Evolutionary conservation across 176 grass and related monocot genomes (phyloP).

Genomic region (Phoenix roebelenii): DNA sequence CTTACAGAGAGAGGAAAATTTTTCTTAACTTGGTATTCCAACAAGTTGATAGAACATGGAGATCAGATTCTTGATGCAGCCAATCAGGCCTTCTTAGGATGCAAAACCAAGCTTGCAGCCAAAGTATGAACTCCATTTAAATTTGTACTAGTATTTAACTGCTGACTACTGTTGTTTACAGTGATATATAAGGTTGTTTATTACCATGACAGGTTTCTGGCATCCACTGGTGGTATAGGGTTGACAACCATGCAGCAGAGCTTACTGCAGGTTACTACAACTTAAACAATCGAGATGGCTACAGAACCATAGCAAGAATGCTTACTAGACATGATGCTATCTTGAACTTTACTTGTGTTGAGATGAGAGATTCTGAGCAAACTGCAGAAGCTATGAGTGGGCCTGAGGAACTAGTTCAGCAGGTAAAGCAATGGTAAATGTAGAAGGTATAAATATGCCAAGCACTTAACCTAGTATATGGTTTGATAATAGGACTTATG

Average conservation of each 20-base stretch:
- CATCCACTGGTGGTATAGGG: slow-evolving; percentile 85
- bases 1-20: slow-evolving; percentile 52
- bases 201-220: slow-evolving; percentile 43
- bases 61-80: slow-evolving; percentile 72
- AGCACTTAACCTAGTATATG: background rate
- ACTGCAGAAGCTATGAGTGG: slow-evolving; percentile 39
- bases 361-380: slow-evolving; percentile 76
- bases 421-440: slow-evolving; percentile 27
- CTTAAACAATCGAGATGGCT: slow-evolving; percentile 61
- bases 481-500: no score
- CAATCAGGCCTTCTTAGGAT: slow-evolving; percentile 62
- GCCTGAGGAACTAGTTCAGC: slow-evolving; percentile 79
- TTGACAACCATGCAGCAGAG: slow-evolving; percentile 80
- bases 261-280: slow-evolving; percentile 83
- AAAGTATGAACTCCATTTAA: slow-evolving; percentile 29
- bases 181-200: background rate
- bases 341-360: slow-evolving; percentile 87
- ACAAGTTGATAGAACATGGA: slow-evolving; percentile 72
- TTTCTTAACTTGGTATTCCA: slow-evolving; percentile 91
- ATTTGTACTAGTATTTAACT: no score
- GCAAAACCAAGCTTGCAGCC: slow-evolving; percentile 55
- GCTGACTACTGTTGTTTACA: background rate
- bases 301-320: slow-evolving; percentile 69
- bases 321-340: slow-evolving; percentile 50
- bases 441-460: background rate